These are phyloP conservation scores for Xylaria cubensis DNA, from an alignment of 495 filamentous ascomycete genomes.

Conservation along the genomic window DNA sequence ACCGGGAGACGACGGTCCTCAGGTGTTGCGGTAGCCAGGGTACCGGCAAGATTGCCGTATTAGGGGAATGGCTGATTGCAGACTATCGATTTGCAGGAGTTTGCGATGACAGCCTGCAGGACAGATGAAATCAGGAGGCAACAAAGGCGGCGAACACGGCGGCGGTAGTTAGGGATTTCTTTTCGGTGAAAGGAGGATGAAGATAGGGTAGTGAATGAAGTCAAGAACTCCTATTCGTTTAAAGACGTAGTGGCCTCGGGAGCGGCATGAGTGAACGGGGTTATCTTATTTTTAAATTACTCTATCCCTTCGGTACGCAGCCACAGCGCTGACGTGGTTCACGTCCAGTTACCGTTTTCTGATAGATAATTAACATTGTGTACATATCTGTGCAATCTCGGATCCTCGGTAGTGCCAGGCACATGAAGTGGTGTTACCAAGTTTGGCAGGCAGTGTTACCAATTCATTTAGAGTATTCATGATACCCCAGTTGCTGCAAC, in stretches of 20 bases:
- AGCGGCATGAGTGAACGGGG: neutral
- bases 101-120: neutral
- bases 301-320: neutral
- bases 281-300: neutral
- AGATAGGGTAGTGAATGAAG: neutral
- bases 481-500: neutral
- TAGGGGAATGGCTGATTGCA: neutral
- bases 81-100: neutral
- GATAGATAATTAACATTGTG: neutral
- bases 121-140: too few species aligned
- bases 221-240: neutral
- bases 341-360: too few species aligned
- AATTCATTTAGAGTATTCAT: neutral
- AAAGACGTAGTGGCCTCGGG: neutral
- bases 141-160: too few species aligned
- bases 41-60: neutral
- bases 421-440: neutral
- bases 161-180: neutral
- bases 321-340: neutral
- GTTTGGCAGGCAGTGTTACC: too few species aligned
- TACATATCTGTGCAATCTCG: neutral
- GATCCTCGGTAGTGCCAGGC: neutral
- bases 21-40: neutral
- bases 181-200: neutral
- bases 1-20: neutral